These are phyloP conservation scores for Bipolaris sorokiniana DNA, from an alignment of 2,329 filamentous ascomycete species.

Conservation along the genomic window DNA sequence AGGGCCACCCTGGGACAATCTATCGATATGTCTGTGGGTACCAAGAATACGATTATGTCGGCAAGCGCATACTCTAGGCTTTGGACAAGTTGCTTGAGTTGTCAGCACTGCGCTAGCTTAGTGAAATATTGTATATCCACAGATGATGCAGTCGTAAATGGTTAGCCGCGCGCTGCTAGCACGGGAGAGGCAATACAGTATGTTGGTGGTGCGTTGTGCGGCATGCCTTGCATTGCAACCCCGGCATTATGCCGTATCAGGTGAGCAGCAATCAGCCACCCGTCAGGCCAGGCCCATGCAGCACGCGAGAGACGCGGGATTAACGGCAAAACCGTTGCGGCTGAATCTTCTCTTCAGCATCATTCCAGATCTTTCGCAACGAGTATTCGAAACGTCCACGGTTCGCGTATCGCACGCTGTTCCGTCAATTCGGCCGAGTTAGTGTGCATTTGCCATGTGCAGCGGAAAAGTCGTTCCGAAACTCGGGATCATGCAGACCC, in stretches of 20 bases:
- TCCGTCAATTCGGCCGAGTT: background rate
- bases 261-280: background rate
- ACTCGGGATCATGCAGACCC: constrained; percentile 6
- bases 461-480: background rate
- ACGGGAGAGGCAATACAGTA: constrained; percentile 6
- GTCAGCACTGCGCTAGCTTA: constrained; percentile 1
- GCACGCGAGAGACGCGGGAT: background rate
- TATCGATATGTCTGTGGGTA: constrained; percentile 4
- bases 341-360: background rate
- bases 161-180: constrained; percentile 8
- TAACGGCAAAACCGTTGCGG: background rate
- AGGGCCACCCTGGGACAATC: background rate
- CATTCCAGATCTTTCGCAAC: background rate
- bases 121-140: constrained; percentile 13
- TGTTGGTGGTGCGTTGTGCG: constrained; percentile 6
- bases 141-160: constrained; percentile 1
- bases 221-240: constrained; percentile 7
- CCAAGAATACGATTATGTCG: background rate
- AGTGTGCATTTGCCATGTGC: background rate
- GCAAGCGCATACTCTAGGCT: constrained; percentile 6
- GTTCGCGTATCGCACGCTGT: background rate
- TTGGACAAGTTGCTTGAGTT: background rate
- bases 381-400: background rate
- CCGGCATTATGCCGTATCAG: constrained; percentile 14
- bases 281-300: background rate